Conservation (phyloP, 306 rosid species). For the Lathyrus oleraceus region DNA sequence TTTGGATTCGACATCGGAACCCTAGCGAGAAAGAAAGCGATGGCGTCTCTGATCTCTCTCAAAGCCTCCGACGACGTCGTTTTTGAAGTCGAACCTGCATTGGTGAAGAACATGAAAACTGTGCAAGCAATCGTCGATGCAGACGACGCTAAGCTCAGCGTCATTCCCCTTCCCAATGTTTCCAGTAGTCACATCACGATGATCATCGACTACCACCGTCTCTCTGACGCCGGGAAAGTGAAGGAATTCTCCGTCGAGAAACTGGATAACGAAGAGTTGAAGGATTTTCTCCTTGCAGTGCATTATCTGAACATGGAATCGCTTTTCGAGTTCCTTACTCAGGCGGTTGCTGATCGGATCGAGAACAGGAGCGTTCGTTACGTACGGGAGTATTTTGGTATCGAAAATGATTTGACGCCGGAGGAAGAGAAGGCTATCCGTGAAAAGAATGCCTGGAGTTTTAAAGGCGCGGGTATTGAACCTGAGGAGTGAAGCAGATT, state of each 20-base stretch:
- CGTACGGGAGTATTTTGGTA: background rate
- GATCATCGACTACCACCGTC: background rate
- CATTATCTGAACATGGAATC: background rate
- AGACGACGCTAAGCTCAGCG: background rate
- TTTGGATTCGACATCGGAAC: background rate
- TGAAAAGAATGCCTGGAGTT: background rate
- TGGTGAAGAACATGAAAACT: conserved; percentile 31
- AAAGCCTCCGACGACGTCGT: conserved; percentile 24
- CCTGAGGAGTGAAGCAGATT: background rate
- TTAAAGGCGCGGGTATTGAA: background rate
- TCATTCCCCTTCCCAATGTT: conserved; percentile 38
- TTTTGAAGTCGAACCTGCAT: conserved; percentile 17
- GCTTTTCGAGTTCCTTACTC: background rate
- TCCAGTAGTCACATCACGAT: background rate
- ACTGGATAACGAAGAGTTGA: background rate
- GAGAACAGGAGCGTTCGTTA: background rate
- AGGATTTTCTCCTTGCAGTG: background rate
- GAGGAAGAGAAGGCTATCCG: background rate
- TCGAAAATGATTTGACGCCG: background rate
- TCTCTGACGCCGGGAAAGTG: background rate
- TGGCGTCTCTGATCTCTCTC: background rate
- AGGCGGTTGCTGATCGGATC: background rate
- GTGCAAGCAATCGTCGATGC: conserved; percentile 35
- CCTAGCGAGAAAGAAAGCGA: background rate
- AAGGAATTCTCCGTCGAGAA: background rate